Base-by-base conservation (phyloP, 164 flowering plant genomes). In the Tetrastigma voinierianum region DNA sequence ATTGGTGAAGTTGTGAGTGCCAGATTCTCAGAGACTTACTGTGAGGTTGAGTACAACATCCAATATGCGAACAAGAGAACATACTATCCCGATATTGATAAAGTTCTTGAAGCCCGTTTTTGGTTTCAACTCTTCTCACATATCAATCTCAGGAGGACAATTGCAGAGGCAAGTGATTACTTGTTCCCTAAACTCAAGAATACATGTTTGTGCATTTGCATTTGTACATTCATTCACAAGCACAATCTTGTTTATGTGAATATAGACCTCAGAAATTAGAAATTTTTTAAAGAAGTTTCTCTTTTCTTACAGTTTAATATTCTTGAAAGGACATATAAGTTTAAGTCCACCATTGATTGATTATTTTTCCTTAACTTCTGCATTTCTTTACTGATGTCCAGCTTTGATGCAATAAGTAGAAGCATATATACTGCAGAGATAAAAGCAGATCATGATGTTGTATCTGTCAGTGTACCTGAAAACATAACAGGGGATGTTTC, bases 401-500 rank as follows among this genome's bases (percentile, higher is more conserved):
- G 98, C 70, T 94, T 94, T 56, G 81, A 51, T 40, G 81, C 85
- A 75, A 65, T 90, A 47, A 86, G 81, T 72, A 59, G 83, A 72
- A 83, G 83, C 67, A 52, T 69, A 15, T 90, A 90, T 70, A 43
- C 59, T 51, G 74, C 72, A 44, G 84, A 83, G 58, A 74, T 90
- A 75, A 74, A 77, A 70, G 88, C 92, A 61, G 72, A 69, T 63
- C 74, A 70, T 20, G 79, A 73, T 45, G 23, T 65, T 3, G 59
- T 95, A 62, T 80, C 85, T n/a, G 67, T 95, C 40, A 72, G 62
- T 57, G 73, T 95, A 67, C 96, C 94, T 64, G 97, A 91, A 77
- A 90, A 91, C 70, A 76, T 77, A 18, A 91, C 98, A 4, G 69
- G 70, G 17, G 98, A 95, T 84, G 89, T 95, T 68, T 89, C 97